These are phyloP conservation scores for Lactifluus piperatus DNA, from an alignment of 768 basidiomycete species.

Conservation along the genomic window DNA sequence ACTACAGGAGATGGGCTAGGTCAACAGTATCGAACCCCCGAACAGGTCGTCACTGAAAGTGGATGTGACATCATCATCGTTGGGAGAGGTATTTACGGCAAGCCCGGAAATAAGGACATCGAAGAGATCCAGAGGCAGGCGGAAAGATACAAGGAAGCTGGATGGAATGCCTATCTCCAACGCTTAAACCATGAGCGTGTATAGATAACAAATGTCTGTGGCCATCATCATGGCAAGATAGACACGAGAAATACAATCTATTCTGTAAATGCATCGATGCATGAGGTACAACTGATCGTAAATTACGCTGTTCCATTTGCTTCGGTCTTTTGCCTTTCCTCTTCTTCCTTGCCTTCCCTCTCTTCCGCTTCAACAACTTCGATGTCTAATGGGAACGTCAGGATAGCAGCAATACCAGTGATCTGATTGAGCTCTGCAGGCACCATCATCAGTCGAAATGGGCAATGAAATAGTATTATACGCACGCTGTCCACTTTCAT, in stretches of 20 bases:
- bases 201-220: not conserved
- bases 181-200: conserved; percentile 1
- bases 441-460: not conserved
- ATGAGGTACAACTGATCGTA: not conserved
- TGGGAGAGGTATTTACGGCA: conserved; percentile 87
- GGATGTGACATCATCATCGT: conserved; percentile 98
- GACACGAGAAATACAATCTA: not conserved
- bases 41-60: conserved; percentile 66
- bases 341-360: conserved; percentile 52
- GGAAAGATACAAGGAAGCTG: conserved; percentile 74
- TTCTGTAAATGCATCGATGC: not conserved
- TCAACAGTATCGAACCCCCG: conserved; percentile 81
- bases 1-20: conserved; percentile 37
- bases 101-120: conserved; percentile 36
- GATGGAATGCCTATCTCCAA: conserved; percentile 85
- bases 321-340: conserved; percentile 22
- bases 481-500: conserved; percentile 96
- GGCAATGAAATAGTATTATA: conserved; percentile 12
- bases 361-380: conserved; percentile 95
- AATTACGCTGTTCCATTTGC: not conserved
- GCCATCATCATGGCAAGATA: not conserved
- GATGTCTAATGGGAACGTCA: conserved; percentile 92
- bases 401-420: conserved; percentile 89
- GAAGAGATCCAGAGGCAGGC: conserved; percentile 57
- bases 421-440: conserved; percentile 84